Evolutionary conservation across 192 early-diverging fungal species (phyloP).

Genomic region (Endogone sp.): DNA sequence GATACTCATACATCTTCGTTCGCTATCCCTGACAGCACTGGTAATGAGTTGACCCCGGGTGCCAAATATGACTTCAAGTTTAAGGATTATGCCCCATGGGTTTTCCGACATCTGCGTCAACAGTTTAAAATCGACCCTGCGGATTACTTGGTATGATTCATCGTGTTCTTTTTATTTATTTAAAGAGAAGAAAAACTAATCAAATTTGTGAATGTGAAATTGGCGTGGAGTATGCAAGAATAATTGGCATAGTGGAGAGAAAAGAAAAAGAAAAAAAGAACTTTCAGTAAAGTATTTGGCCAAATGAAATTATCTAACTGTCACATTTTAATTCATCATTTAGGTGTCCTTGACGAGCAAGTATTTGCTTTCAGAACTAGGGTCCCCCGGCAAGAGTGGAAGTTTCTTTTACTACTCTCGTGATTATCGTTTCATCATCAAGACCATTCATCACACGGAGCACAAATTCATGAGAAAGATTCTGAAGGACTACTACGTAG

Average conservation of each 20-base stretch:
- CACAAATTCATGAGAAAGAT: conserved; percentile 92
- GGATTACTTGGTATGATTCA: conserved; percentile 77
- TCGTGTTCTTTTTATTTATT: conserved; percentile 14
- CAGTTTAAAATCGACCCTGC: conserved; percentile 84
- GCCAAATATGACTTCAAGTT: conserved; percentile 98
- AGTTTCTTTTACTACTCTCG: conserved; percentile 98
- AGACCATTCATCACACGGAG: conserved; percentile 92
- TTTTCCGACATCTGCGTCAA: conserved; percentile 88
- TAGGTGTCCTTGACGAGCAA: conserved; percentile 90
- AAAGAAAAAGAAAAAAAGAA: too few relatives aligned
- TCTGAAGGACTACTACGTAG: conserved; percentile 76
- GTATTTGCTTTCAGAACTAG: conserved; percentile 93
- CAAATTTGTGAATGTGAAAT: background rate
- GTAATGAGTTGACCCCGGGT: conserved; percentile 93
- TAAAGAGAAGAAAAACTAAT: background rate
- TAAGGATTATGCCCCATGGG: conserved; percentile 99
- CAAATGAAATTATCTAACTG: too few relatives aligned
- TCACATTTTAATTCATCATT: background rate
- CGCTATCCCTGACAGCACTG: conserved; percentile 47
- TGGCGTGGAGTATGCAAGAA: too few relatives aligned
- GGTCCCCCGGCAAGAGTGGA: conserved; percentile 93
- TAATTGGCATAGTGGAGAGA: background rate
- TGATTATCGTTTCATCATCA: conserved; percentile 99
- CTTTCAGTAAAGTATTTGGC: too few relatives aligned
- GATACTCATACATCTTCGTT: background rate